These are phyloP conservation scores for Nitzschia palea DNA, from an alignment of 108 stramenopile species.

Conservation along the genomic window DNA sequence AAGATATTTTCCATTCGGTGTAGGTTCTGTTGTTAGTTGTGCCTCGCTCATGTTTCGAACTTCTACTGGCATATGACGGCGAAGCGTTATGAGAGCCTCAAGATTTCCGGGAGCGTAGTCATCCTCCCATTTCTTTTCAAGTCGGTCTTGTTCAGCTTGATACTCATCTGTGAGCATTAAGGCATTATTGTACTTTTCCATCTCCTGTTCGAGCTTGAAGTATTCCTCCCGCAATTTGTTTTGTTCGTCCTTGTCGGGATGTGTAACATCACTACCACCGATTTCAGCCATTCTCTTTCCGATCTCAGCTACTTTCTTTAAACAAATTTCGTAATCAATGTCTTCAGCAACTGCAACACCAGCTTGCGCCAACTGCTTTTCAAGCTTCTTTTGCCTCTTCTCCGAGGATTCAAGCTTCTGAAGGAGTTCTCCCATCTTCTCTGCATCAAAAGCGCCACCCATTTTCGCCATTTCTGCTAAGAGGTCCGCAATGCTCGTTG, in stretches of 20 bases:
- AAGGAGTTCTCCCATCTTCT: constrained; percentile 44
- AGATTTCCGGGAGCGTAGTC: constrained; percentile 41
- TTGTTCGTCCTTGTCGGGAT: constrained; percentile 58
- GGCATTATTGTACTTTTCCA: constrained; percentile 61
- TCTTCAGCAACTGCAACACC: constrained; percentile 61
- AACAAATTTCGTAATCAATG: constrained; percentile 53
- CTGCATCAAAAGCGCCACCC: constrained; percentile 40
- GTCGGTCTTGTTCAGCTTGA: constrained; percentile 45
- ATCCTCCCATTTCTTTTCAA: constrained; percentile 58
- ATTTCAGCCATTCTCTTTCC: constrained; percentile 65
- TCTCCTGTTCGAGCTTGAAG: constrained; percentile 65
- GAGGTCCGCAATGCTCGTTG: constrained; percentile 31
- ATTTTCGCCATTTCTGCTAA: constrained; percentile 36
- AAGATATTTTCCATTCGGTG: constrained; percentile 57
- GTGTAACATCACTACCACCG: constrained; percentile 48
- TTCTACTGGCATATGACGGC: constrained; percentile 62
- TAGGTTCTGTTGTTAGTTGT: constrained; percentile 37
- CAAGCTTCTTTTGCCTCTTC: constrained; percentile 48
- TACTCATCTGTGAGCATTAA: constrained; percentile 56
- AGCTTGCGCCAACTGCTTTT: constrained; percentile 51
- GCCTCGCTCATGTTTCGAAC: constrained; percentile 60
- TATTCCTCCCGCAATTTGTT: constrained; percentile 59
- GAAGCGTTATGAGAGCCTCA: constrained; percentile 49
- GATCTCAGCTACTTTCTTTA: constrained; percentile 44
- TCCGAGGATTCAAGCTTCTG: constrained; percentile 43